A percentile compares a stretch with the other conserved stretches of the same genome.
phyloP scores from a whole-genome alignment of 1,139 yeast genomes.

The Diutina pseudorugosa region DNA sequence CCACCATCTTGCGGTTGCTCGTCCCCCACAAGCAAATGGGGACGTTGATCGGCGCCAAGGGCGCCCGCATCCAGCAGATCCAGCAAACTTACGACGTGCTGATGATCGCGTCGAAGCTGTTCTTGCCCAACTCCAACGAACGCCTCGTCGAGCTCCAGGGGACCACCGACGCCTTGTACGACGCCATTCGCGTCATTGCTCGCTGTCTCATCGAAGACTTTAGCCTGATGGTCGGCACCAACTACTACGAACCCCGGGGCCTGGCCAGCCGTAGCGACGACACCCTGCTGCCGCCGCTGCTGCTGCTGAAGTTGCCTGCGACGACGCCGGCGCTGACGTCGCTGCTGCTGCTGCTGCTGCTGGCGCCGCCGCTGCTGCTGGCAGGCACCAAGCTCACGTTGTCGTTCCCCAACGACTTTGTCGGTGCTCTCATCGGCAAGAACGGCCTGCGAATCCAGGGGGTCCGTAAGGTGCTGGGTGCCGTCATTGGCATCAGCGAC shows the following conservation, averaged over 20 bases:
- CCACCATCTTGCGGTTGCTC: constrained; percentile 54
- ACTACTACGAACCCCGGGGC: constrained; percentile 49
- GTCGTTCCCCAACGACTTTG: constrained; percentile 66
- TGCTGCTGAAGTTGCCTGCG: neutral
- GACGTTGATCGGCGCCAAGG: constrained; percentile 78
- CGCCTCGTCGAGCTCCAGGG: constrained; percentile 87
- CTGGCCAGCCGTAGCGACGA: neutral
- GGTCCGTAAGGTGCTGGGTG: constrained; percentile 69
- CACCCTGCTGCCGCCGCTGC: neutral
- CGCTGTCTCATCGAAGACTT: constrained; percentile 55
- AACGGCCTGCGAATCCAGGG: constrained; percentile 83
- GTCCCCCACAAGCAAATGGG: constrained; percentile 88
- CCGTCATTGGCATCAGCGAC: constrained; percentile 68
- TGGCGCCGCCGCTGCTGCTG: neutral
- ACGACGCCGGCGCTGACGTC: constrained; percentile 11
- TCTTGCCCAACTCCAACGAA: constrained; percentile 75
- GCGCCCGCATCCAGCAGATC: constrained; percentile 68
- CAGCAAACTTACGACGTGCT: constrained; percentile 62
- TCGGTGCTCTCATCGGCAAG: constrained; percentile 85
- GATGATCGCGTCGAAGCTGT: constrained; percentile 82
- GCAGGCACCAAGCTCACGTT: constrained; percentile 6
- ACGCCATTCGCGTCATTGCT: constrained; percentile 49
- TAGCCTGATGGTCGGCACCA: constrained; percentile 51
- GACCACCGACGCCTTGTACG: constrained; percentile 47
- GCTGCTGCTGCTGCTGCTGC: neutral